Evolutionary conservation across 352 stramenopile genomes (phyloP).

Genomic region (Phytophthora hybrid): DNA sequence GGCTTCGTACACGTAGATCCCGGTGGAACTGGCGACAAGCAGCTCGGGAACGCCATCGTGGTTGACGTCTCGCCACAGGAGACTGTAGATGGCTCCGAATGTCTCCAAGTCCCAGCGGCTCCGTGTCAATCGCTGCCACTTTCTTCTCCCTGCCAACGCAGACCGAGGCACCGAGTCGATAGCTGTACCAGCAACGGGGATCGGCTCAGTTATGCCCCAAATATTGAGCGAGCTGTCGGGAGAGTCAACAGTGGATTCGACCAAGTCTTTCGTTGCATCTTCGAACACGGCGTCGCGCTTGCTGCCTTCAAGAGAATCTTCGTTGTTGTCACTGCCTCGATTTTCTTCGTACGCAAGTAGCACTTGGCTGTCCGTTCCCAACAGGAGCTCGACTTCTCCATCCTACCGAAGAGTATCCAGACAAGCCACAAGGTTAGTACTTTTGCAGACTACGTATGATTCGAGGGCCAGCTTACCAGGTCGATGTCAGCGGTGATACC

Average conservation of each 20-base stretch:
- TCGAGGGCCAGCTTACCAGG: conserved; percentile 44
- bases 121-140: conserved; percentile 47
- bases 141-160: conserved; percentile 21
- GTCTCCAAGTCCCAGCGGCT: conserved; percentile 57
- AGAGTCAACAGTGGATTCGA: conserved; percentile 10
- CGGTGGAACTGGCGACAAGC: conserved; percentile 68
- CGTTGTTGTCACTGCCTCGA: background rate
- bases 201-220: conserved; percentile 32
- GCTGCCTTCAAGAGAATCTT: background rate
- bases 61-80: conserved; percentile 76
- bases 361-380: conserved; percentile 69
- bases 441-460: background rate
- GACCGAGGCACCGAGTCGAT: background rate
- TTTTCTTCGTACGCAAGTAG: conserved; percentile 65
- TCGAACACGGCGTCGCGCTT: background rate
- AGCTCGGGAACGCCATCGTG: conserved; percentile 69
- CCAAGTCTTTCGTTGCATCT: conserved; percentile 9
- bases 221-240: conserved; percentile 39
- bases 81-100: conserved; percentile 78
- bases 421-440: background rate
- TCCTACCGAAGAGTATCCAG: conserved; percentile 43
- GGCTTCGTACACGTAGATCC: conserved; percentile 73
- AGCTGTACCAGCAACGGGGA: conserved; percentile 6
- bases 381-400: conserved; percentile 60
- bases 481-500: conserved; percentile 64